Conservation (phyloP, 495 filamentous ascomycete genomes). For the Neurospora sp. region DNA sequence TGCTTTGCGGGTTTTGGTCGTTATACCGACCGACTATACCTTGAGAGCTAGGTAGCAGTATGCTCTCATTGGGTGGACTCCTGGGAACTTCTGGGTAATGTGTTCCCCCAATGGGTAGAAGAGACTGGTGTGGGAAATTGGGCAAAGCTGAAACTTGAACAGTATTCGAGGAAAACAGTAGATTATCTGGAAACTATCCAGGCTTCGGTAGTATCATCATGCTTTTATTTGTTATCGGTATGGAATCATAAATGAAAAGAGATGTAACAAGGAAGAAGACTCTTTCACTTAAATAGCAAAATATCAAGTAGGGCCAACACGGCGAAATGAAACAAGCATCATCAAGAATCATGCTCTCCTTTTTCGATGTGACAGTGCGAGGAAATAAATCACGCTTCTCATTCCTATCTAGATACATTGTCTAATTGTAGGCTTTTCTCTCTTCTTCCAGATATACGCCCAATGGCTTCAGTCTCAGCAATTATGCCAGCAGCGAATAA, state of each 20-base stretch:
- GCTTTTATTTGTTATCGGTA: neutral
- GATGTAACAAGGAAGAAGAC: neutral
- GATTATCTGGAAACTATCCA: neutral
- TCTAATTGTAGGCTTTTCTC: neutral
- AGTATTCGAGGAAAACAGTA: neutral
- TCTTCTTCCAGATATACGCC: neutral
- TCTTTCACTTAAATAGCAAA: neutral
- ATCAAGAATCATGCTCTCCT: neutral
- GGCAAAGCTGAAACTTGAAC: neutral
- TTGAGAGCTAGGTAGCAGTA: neutral
- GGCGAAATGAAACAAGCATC: neutral
- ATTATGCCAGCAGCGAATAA: neutral
- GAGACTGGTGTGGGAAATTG: neutral
- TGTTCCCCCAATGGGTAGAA: neutral
- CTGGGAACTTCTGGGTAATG: neutral
- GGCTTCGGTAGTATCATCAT: neutral
- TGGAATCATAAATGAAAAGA: neutral
- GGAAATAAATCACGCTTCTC: neutral
- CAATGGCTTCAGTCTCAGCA: neutral
- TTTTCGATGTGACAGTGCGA: neutral
- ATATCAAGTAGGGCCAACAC: neutral
- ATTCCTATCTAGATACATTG: neutral
- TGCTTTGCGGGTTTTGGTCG: neutral
- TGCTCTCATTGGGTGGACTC: neutral
- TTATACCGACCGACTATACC: neutral